Conservation (phyloP, 192 early-diverging fungal species). For the Dissophora globulifera region DNA sequence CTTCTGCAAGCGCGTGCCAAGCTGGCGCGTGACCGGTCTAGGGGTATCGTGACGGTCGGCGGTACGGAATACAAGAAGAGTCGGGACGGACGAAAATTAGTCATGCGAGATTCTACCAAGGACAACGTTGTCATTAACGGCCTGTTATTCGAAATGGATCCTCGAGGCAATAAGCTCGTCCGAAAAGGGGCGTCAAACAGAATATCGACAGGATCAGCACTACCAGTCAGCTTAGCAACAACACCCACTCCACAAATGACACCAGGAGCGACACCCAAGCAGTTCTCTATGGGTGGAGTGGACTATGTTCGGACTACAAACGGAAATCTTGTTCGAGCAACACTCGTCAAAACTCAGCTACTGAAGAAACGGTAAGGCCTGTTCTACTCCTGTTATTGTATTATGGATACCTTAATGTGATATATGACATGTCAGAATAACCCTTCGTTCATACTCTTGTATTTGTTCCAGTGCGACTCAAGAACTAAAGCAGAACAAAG, state of each 20-base stretch:
- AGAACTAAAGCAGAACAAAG: conserved; percentile 14
- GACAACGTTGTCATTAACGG: conserved; percentile 52
- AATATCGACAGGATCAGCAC: too few relatives aligned
- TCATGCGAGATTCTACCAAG: conserved; percentile 23
- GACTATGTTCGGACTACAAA: conserved; percentile 50
- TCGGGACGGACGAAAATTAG: conserved; percentile 25
- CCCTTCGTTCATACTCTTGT: background rate
- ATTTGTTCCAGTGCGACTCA: conserved; percentile 25
- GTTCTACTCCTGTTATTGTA: too few relatives aligned
- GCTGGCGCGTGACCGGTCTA: conserved; percentile 13
- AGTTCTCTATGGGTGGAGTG: conserved; percentile 46
- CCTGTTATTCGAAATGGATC: conserved; percentile 39
- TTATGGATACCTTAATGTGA: too few relatives aligned
- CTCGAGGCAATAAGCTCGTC: conserved; percentile 50
- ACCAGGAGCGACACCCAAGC: conserved; percentile 31
- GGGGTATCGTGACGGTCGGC: conserved; percentile 37
- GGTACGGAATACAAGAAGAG: conserved; percentile 40
- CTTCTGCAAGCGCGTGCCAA: conserved; percentile 22
- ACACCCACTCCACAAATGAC: background rate
- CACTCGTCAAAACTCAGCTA: conserved; percentile 31
- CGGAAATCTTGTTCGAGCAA: conserved; percentile 53
- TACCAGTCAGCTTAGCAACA: too few relatives aligned
- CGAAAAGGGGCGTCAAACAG: conserved; percentile 17
- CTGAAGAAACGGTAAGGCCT: conserved; percentile 32
- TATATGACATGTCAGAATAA: conserved; percentile 6